Conservation (phyloP, 2,329 filamentous ascomycete species). For the Aspergillus sp. region DNA sequence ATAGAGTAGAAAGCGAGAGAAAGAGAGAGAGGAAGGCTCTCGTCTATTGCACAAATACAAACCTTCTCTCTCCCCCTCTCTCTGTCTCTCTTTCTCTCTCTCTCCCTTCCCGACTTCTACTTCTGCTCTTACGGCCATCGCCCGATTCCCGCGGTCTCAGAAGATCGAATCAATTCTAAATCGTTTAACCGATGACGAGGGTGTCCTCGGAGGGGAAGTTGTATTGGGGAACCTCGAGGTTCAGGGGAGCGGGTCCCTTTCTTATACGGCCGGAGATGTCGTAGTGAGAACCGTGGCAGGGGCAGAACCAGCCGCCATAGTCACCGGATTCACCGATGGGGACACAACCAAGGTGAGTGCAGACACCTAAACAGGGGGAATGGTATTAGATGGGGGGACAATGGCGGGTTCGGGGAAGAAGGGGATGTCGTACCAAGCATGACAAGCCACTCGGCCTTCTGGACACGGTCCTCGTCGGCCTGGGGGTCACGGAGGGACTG, state of each 20-base stretch:
- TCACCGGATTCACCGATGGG: conserved; percentile 98
- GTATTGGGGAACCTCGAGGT: conserved; percentile 92
- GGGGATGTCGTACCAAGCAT: conserved; percentile 74
- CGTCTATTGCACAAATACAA: conserved; percentile 33
- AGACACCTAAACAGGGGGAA: conserved; percentile 68
- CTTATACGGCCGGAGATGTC: conserved; percentile 98
- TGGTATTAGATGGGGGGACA: conserved; percentile 3
- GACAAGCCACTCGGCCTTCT: conserved; percentile 98
- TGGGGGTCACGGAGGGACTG: conserved; percentile 86
- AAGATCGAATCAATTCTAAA: conserved; percentile 5
- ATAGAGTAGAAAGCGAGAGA: conserved; percentile 17
- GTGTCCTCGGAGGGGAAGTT: conserved; percentile 88
- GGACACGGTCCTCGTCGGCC: conserved; percentile 85
- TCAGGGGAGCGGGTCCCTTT: conserved; percentile 94
- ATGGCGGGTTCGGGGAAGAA: not conserved
- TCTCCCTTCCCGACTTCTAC: conserved; percentile 9
- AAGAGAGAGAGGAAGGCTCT: conserved; percentile 18
- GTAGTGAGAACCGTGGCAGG: conserved; percentile 99
- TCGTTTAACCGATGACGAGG: conserved; percentile 85
- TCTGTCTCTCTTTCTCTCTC: conserved; percentile 20
- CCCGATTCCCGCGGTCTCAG: not conserved
- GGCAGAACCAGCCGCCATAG: conserved; percentile 99
- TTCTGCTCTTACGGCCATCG: conserved; percentile 1
- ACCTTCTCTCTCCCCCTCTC: conserved; percentile 9
- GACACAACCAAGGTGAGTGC: conserved; percentile 98